phyloP scores from a whole-genome alignment of 495 filamentous ascomycete species.

The Annulohypoxylon bovei region DNA sequence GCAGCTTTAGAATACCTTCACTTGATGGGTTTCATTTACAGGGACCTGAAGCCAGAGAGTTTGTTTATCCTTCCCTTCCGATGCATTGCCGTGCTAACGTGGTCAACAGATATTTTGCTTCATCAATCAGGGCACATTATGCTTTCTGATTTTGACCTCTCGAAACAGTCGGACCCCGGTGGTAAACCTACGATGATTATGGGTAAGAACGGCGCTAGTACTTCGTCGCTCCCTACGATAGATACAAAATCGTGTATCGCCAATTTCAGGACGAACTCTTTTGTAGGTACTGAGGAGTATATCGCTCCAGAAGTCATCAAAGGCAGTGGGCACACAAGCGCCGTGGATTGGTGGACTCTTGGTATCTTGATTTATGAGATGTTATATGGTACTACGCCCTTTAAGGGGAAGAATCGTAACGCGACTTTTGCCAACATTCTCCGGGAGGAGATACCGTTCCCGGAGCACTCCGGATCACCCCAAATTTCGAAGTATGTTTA shows the following conservation, averaged over 20 bases:
- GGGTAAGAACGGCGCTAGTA: constrained; percentile 80
- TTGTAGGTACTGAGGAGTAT: constrained; percentile 98
- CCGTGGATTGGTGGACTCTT: constrained; percentile 99
- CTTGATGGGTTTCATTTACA: constrained; percentile 99
- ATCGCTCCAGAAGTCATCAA: constrained; percentile 99
- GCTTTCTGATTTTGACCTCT: constrained; percentile 98
- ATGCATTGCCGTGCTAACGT: constrained; percentile 28
- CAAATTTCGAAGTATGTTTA: constrained; percentile 86
- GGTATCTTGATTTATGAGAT: constrained; percentile 98
- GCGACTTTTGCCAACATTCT: constrained; percentile 98
- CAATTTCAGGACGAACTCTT: constrained; percentile 98
- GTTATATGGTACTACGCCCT: constrained; percentile 98
- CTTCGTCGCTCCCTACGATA: constrained; percentile 87
- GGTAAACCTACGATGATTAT: constrained; percentile 98
- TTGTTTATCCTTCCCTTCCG: constrained; percentile 47
- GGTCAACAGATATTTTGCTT: constrained; percentile 84
- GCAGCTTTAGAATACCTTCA: constrained; percentile 97
- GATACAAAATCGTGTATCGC: constrained; percentile 98
- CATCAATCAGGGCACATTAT: constrained; percentile 99
- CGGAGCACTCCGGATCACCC: constrained; percentile 83
- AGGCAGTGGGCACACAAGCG: constrained; percentile 96
- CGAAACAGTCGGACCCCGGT: constrained; percentile 95
- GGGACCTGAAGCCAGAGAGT: constrained; percentile 98
- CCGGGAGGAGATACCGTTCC: constrained; percentile 92
- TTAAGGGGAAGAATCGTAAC: constrained; percentile 99